Conservation (phyloP, 805 yeast species). For the Starmerella bombicola region DNA sequence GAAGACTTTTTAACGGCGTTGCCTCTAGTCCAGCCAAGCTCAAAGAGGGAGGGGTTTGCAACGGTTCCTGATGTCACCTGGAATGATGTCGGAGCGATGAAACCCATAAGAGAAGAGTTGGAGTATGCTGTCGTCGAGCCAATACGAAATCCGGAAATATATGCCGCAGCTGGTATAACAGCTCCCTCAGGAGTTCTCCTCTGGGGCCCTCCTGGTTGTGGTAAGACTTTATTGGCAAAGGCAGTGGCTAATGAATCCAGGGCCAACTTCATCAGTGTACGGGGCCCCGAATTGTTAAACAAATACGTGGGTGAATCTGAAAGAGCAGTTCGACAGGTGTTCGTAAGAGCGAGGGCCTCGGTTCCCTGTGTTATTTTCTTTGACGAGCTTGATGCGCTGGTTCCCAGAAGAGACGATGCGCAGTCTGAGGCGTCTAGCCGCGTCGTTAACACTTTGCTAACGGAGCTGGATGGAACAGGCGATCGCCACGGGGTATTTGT, state of each 20-base stretch:
- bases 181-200: slow-evolving; percentile 94
- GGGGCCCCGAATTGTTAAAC: slow-evolving; percentile 90
- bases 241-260: slow-evolving; percentile 97
- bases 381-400: slow-evolving; percentile 92
- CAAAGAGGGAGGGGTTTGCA: slow-evolving; percentile 96
- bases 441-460: slow-evolving; percentile 85
- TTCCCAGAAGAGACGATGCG: slow-evolving; percentile 83
- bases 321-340: slow-evolving; percentile 84
- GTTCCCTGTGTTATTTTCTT: slow-evolving; percentile 90
- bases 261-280: slow-evolving; percentile 88
- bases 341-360: slow-evolving; percentile 81
- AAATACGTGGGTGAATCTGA: slow-evolving; percentile 96
- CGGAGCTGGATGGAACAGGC: slow-evolving; percentile 89
- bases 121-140: slow-evolving; percentile 98
- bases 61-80: slow-evolving; percentile 96
- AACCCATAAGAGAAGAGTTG: slow-evolving; percentile 68
- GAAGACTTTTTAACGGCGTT: slow-evolving; percentile 75
- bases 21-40: slow-evolving; percentile 92
- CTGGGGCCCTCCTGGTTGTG: slow-evolving; percentile 99
- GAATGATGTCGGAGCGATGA: slow-evolving; percentile 86
- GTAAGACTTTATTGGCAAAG: slow-evolving; percentile 88
- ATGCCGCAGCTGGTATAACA: slow-evolving; percentile 78
- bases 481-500: slow-evolving; percentile 89
- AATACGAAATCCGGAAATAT: slow-evolving; percentile 80
- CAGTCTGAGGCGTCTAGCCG: slow-evolving; percentile 82